Evolutionary conservation across 2,329 filamentous ascomycete species (phyloP).

Genomic region (Penicillium frequentans): DNA sequence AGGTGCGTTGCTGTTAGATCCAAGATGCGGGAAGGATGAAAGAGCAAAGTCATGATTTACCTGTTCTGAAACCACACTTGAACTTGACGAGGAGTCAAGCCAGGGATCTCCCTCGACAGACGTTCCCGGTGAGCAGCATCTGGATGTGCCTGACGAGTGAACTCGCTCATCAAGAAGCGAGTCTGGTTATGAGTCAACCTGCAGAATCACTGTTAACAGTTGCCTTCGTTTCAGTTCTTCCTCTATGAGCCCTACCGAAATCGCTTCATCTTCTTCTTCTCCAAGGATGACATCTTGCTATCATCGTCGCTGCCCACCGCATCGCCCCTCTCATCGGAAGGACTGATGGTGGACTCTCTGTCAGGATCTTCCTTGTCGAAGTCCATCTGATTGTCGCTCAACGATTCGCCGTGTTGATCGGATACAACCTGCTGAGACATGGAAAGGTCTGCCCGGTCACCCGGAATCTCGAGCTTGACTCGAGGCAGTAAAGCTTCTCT

Average conservation of each 20-base stretch:
- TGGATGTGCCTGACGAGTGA: constrained; percentile 89
- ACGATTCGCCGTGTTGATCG: constrained; percentile 13
- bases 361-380: constrained; percentile 20
- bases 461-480: constrained; percentile 28
- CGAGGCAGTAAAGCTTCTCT: constrained; percentile 23
- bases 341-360: constrained; percentile 22
- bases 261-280: constrained; percentile 47
- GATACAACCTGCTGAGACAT: constrained; percentile 15
- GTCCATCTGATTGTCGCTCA: constrained; percentile 10
- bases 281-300: constrained; percentile 27
- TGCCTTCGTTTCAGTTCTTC: not conserved
- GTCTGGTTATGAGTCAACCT: constrained; percentile 96
- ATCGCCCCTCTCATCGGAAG: constrained; percentile 30
- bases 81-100: constrained; percentile 85
- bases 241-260: constrained; percentile 35
- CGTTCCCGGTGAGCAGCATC: constrained; percentile 88
- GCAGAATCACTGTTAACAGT: constrained; percentile 6
- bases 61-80: constrained; percentile 99
- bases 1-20: constrained; percentile 10
- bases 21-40: not conserved
- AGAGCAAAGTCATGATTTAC: constrained; percentile 51
- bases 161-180: constrained; percentile 96
- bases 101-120: constrained; percentile 85
- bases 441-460: constrained; percentile 17
- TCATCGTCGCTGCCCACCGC: constrained; percentile 29